Conservation (phyloP, 768 basidiomycete genomes). For the Candolleomyces efflorescens region DNA sequence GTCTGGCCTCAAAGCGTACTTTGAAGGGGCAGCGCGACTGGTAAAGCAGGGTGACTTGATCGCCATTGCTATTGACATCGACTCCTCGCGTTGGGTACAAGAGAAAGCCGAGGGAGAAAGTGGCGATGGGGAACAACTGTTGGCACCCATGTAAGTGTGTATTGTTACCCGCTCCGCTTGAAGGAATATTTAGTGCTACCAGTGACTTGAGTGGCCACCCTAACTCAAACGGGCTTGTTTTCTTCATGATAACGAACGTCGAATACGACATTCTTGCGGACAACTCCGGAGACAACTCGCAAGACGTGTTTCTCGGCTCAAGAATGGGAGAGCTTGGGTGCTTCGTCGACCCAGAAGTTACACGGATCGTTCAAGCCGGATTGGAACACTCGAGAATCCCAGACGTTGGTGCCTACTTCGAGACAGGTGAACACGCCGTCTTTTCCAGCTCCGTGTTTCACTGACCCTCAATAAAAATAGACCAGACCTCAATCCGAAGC, state of each 20-base stretch:
- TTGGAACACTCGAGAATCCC: constrained; percentile 64
- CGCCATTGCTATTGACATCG: constrained; percentile 56
- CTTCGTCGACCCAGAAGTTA: constrained; percentile 70
- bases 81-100: constrained; percentile 25
- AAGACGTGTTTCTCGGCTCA: constrained; percentile 51
- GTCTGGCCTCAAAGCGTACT: constrained; percentile 57
- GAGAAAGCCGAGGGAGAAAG: constrained; percentile 24
- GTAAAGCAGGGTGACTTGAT: constrained; percentile 76
- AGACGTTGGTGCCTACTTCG: constrained; percentile 43
- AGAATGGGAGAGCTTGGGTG: constrained; percentile 75
- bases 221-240: constrained; percentile 42
- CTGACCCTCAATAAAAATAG: background rate
- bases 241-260: constrained; percentile 76
- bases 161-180: background rate
- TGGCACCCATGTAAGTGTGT: constrained; percentile 15
- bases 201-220: no score
- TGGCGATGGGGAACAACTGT: constrained; percentile 6
- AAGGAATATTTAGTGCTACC: no score
- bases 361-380: constrained; percentile 78
- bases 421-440: constrained; percentile 34
- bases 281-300: constrained; percentile 17
- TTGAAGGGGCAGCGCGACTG: constrained; percentile 48
- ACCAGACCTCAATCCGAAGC: background rate
- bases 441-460: no score
- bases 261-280: constrained; percentile 54